Conservation (phyloP, 108 stramenopile genomes). For the Nitzschia palea region DNA sequence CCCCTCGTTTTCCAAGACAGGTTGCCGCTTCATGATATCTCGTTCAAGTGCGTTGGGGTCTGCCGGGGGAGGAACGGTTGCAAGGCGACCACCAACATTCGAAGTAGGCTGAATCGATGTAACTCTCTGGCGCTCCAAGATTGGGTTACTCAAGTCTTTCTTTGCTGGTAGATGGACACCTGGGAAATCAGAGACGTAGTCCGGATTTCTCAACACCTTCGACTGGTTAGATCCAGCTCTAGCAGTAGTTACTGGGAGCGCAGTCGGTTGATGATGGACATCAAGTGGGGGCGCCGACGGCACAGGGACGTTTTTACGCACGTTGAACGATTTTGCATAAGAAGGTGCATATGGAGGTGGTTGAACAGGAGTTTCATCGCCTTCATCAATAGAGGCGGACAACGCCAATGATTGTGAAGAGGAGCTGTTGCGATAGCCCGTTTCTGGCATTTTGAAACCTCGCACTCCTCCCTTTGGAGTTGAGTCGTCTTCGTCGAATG, state of each 20-base stretch:
- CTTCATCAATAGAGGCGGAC: constrained; percentile 2
- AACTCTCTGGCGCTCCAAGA: neutral
- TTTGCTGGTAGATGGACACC: constrained; percentile 12
- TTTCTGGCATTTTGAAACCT: neutral
- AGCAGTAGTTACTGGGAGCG: too few species aligned
- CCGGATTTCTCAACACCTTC: neutral
- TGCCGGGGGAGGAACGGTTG: neutral
- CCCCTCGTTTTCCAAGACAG: neutral
- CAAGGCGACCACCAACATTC: constrained; percentile 1
- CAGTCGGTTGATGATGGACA: neutral
- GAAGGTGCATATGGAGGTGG: constrained; percentile 16
- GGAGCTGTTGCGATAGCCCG: neutral
- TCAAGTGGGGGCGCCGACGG: neutral
- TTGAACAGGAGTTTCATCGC: neutral
- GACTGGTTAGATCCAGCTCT: too few species aligned
- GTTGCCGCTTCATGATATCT: neutral
- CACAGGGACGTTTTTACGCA: neutral
- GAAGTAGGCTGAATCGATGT: neutral
- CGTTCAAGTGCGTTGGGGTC: neutral
- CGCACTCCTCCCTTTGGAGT: neutral
- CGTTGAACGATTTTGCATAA: neutral
- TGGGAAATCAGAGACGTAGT: constrained; percentile 22
- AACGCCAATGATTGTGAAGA: neutral
- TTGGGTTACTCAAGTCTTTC: neutral
- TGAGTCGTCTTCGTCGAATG: neutral